Conservation (phyloP, 169 alveolate species). For the Plasmodium malariae region DNA sequence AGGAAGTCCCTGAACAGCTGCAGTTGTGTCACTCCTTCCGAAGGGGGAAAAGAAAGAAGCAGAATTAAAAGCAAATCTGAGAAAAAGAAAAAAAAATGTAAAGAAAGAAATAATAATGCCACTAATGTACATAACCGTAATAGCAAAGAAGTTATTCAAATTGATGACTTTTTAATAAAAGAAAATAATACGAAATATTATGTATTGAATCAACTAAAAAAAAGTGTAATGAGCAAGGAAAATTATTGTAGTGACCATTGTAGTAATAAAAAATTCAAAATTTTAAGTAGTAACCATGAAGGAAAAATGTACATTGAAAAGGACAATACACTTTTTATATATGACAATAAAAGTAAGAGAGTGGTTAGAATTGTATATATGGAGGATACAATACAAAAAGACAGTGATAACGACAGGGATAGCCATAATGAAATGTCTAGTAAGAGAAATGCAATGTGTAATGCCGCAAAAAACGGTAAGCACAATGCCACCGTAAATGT, state of each 20-base stretch:
- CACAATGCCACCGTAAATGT: no score
- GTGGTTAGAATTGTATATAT: constrained; percentile 32
- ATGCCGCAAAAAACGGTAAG: neutral
- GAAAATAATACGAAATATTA: neutral
- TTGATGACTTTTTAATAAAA: neutral
- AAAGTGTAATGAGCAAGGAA: neutral
- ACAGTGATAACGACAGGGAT: neutral
- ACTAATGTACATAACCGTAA: neutral
- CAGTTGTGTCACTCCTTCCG: no score
- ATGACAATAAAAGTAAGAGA: constrained; percentile 25
- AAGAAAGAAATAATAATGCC: no score
- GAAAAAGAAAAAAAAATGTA: no score
- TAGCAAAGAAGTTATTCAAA: neutral
- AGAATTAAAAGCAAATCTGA: no score
- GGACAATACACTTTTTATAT: constrained; percentile 43
- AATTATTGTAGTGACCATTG: no score
- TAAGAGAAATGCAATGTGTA: neutral
- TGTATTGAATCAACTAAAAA: neutral
- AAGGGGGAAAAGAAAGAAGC: no score
- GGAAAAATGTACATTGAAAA: constrained; percentile 54
- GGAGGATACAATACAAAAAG: neutral
- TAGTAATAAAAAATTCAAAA: constrained; percentile 12
- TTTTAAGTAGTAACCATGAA: constrained; percentile 12
- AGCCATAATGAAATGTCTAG: neutral
- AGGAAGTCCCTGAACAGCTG: no score